phyloP scores from a whole-genome alignment of 371 early-diverging fungal genomes.

The Mortierella sp. region DNA sequence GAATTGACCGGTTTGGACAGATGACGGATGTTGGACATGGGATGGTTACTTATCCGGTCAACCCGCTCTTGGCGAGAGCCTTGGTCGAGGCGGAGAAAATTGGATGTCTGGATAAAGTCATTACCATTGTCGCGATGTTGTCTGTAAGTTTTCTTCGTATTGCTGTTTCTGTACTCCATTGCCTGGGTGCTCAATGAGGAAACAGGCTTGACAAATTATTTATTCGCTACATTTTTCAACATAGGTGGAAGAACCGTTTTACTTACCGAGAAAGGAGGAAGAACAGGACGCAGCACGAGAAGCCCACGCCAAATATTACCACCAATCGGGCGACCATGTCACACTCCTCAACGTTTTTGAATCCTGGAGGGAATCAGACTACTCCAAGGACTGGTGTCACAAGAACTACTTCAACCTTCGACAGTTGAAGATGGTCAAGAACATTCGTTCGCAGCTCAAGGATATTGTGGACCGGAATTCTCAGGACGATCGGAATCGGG shows the following conservation, averaged over 20 bases:
- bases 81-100: slow-evolving; percentile 76
- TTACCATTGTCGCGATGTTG: slow-evolving; percentile 80
- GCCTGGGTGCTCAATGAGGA: slow-evolving; percentile 47
- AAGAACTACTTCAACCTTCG: slow-evolving; percentile 92
- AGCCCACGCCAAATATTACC: slow-evolving; percentile 73
- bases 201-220: neutral
- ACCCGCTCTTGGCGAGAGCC: slow-evolving; percentile 93
- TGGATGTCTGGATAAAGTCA: slow-evolving; percentile 67
- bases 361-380: slow-evolving; percentile 86
- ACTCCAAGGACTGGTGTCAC: slow-evolving; percentile 89
- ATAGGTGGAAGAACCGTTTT: slow-evolving; percentile 90
- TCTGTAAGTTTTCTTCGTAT: slow-evolving; percentile 51
- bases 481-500: slow-evolving; percentile 25
- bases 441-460: slow-evolving; percentile 90
- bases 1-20: slow-evolving; percentile 90
- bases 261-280: slow-evolving; percentile 85
- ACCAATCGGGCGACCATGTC: slow-evolving; percentile 92
- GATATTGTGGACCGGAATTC: slow-evolving; percentile 86
- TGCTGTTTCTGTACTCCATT: neutral
- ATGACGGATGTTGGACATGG: slow-evolving; percentile 93
- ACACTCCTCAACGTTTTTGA: slow-evolving; percentile 90
- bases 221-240: slow-evolving; percentile 67
- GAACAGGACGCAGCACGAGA: slow-evolving; percentile 83
- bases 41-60: slow-evolving; percentile 96
- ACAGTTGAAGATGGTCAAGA: slow-evolving; percentile 86